Conservation (phyloP, 495 filamentous ascomycete species). For the Tirmania nivea region DNA sequence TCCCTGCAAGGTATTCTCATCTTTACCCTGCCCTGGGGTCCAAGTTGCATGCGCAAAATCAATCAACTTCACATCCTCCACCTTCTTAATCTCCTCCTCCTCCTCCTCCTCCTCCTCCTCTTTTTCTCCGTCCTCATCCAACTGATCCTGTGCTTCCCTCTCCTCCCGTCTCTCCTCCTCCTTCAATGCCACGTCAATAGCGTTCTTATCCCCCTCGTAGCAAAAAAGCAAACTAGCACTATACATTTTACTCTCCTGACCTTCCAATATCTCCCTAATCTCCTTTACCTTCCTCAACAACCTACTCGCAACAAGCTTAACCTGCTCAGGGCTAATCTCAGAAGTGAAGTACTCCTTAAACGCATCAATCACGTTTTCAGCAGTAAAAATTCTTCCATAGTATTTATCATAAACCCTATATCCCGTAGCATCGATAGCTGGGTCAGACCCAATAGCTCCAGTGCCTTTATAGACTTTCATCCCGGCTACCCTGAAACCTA, state of each 20-base stretch:
- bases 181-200: conserved; percentile 36
- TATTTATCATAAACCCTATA: conserved; percentile 70
- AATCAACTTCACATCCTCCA: conserved; percentile 70
- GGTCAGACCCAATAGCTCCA: conserved; percentile 20
- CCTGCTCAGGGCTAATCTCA: conserved; percentile 32
- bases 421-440: conserved; percentile 22
- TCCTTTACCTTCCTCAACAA: conserved; percentile 45
- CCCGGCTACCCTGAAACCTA: conserved; percentile 76
- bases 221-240: conserved; percentile 74
- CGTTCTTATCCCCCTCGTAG: conserved; percentile 66
- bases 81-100: conserved; percentile 41
- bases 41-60: conserved; percentile 91
- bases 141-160: conserved; percentile 2
- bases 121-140: conserved; percentile 27
- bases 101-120: conserved; percentile 48
- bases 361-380: conserved; percentile 48
- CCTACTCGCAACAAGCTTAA: conserved; percentile 34
- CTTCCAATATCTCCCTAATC: conserved; percentile 42
- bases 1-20: conserved; percentile 63
- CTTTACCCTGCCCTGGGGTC: conserved; percentile 65
- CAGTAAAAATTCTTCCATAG: conserved; percentile 57
- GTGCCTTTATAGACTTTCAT: conserved; percentile 76
- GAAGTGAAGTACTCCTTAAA: conserved; percentile 51
- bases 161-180: conserved; percentile 22
- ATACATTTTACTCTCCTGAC: conserved; percentile 80